Evolutionary conservation across 78 protist genomes (phyloP).

Genomic region (Guillardia theta): DNA sequence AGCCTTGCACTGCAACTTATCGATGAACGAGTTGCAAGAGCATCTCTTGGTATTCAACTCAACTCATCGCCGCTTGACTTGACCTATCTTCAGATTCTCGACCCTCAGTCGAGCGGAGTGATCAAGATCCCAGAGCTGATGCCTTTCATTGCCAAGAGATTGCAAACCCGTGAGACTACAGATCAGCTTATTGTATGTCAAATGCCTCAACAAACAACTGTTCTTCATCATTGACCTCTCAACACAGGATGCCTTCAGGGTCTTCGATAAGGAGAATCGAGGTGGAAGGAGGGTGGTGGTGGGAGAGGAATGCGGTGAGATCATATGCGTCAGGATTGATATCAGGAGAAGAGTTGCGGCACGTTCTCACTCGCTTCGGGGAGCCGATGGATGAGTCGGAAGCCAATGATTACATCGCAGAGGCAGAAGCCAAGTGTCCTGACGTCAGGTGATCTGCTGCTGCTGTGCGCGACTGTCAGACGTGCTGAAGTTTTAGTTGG

Average conservation of each 20-base stretch:
- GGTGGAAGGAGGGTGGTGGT: neutral
- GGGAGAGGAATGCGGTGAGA: neutral
- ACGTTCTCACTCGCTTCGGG: neutral
- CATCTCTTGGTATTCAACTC: neutral
- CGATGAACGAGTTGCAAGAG: neutral
- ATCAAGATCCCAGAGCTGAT: neutral
- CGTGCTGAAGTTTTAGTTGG: neutral
- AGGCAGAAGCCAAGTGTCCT: slow-evolving; percentile 2
- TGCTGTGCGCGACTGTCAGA: too few relatives aligned
- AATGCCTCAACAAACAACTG: too few relatives aligned
- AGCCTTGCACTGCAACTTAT: neutral
- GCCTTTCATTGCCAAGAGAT: neutral
- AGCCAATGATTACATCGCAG: neutral
- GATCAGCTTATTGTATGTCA: neutral
- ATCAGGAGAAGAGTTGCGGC: neutral
- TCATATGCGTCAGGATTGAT: neutral
- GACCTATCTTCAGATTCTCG: neutral
- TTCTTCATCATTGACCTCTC: too few relatives aligned
- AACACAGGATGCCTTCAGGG: neutral
- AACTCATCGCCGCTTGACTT: neutral
- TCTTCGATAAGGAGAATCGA: neutral
- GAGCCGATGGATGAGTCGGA: neutral
- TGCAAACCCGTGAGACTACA: neutral
- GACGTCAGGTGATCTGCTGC: neutral
- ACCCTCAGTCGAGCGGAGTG: neutral